Evolutionary conservation across 2,329 filamentous ascomycete species (phyloP).

Genomic region (Chaetomium olivaceum): DNA sequence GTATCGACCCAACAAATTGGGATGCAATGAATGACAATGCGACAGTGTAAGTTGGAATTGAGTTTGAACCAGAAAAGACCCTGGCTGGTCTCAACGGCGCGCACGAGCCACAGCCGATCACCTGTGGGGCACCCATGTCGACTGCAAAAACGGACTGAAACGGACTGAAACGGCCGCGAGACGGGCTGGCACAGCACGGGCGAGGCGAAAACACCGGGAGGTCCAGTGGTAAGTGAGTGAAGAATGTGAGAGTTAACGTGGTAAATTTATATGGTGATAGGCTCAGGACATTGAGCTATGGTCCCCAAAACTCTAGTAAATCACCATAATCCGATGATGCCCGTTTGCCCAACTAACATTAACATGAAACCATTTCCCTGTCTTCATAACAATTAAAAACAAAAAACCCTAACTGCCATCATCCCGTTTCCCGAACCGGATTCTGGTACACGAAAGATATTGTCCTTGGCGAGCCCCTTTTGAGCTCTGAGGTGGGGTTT

Average conservation of each 20-base stretch:
- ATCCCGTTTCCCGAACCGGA: constrained; percentile 1
- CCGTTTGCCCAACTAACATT: constrained; percentile 16
- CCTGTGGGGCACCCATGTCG: background rate
- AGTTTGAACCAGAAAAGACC: background rate
- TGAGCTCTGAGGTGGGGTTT: constrained; percentile 19
- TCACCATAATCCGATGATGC: background rate
- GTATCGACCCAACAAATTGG: too few species aligned
- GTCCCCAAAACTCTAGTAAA: constrained; percentile 4
- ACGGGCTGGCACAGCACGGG: background rate
- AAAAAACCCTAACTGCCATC: background rate
- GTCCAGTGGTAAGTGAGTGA: background rate
- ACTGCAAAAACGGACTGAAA: background rate
- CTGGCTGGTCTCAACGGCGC: background rate
- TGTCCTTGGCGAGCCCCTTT: constrained; percentile 6
- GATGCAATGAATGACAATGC: background rate
- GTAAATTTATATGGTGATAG: background rate
- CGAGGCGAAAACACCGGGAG: too few species aligned
- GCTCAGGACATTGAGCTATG: constrained; percentile 10
- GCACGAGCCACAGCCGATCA: background rate
- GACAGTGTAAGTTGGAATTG: background rate
- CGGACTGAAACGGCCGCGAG: too few species aligned
- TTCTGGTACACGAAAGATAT: constrained; percentile 7
- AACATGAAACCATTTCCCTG: background rate
- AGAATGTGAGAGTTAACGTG: background rate
- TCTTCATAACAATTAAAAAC: constrained; percentile 6